A percentile compares a stretch with the other conserved stretches of the same genome.
Conservation (phyloP, 164 flowering plant species). For the Vitis rotundifolia region DNA sequence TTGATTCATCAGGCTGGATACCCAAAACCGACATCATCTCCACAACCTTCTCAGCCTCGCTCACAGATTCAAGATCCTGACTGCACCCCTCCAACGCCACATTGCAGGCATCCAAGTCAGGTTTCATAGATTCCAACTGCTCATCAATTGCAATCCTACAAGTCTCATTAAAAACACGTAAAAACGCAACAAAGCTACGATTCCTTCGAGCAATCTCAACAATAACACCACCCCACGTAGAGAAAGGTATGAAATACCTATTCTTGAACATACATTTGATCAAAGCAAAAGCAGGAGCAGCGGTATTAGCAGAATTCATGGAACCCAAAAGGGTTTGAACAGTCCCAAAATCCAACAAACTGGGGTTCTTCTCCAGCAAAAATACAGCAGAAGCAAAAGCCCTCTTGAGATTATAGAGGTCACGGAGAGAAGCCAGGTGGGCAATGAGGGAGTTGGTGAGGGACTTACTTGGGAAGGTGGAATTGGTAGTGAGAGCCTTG, state of each 20-base stretch:
- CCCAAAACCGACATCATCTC: slow-evolving; percentile 78
- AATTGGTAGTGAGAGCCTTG: slow-evolving; percentile 58
- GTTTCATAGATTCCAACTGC: slow-evolving; percentile 72
- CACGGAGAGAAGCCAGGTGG: slow-evolving; percentile 60
- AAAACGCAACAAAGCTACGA: slow-evolving; percentile 55
- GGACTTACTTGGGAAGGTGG: slow-evolving; percentile 55
- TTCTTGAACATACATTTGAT: slow-evolving; percentile 78
- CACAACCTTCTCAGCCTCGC: slow-evolving; percentile 78
- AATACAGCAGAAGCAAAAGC: slow-evolving; percentile 79
- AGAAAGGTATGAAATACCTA: slow-evolving; percentile 66
- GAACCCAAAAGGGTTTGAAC: slow-evolving; percentile 46
- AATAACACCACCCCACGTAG: slow-evolving; percentile 64
- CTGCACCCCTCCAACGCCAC: slow-evolving; percentile 91
- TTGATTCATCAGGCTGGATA: slow-evolving; percentile 66
- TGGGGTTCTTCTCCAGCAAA: slow-evolving; percentile 67
- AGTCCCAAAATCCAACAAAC: slow-evolving; percentile 44
- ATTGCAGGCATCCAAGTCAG: slow-evolving; percentile 73
- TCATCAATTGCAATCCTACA: slow-evolving; percentile 80
- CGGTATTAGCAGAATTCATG: slow-evolving; percentile 49
- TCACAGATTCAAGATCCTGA: slow-evolving; percentile 53
- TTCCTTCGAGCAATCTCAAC: slow-evolving; percentile 67
- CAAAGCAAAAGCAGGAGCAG: slow-evolving; percentile 82
- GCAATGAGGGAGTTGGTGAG: slow-evolving; percentile 71
- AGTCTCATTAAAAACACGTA: slow-evolving; percentile 64
- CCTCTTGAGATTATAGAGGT: slow-evolving; percentile 70